Evolutionary conservation across 495 filamentous ascomycete species (phyloP).

Genomic region (Collariella sp.): DNA sequence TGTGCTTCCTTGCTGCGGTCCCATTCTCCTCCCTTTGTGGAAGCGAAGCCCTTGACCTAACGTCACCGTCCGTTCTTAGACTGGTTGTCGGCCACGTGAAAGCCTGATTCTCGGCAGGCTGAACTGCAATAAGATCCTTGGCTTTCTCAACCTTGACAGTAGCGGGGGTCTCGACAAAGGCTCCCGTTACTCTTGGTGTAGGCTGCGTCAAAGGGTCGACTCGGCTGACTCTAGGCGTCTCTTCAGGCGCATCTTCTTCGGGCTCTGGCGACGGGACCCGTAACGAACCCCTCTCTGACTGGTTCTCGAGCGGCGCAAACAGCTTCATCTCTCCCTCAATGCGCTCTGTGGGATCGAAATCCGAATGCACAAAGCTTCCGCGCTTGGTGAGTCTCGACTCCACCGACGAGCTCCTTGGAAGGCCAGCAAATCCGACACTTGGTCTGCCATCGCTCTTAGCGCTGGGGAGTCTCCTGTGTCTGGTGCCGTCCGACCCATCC

Average conservation of each 20-base stretch:
- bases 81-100: neutral
- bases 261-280: conserved; percentile 39
- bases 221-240: conserved; percentile 38
- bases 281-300: conserved; percentile 45
- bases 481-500: conserved; percentile 5
- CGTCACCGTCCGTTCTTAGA: neutral
- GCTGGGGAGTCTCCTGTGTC: conserved; percentile 13
- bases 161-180: conserved; percentile 45
- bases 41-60: neutral
- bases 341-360: conserved; percentile 47
- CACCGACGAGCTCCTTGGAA: conserved; percentile 27
- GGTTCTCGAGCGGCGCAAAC: conserved; percentile 45
- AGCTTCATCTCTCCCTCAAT: conserved; percentile 47
- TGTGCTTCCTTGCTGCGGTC: conserved; percentile 4
- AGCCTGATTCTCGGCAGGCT: neutral
- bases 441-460: conserved; percentile 25
- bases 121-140: neutral
- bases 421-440: conserved; percentile 35
- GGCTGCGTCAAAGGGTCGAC: conserved; percentile 40
- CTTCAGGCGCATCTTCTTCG: conserved; percentile 26
- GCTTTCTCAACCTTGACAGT: conserved; percentile 32
- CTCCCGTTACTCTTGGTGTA: conserved; percentile 43
- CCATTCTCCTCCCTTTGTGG: conserved; percentile 2
- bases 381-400: conserved; percentile 34
- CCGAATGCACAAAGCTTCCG: conserved; percentile 37